Percentiles rank a stretch among this genome's conserved stretches.
Conservation (phyloP, 2,329 filamentous ascomycete genomes). For the Aspergillus fischeri region DNA sequence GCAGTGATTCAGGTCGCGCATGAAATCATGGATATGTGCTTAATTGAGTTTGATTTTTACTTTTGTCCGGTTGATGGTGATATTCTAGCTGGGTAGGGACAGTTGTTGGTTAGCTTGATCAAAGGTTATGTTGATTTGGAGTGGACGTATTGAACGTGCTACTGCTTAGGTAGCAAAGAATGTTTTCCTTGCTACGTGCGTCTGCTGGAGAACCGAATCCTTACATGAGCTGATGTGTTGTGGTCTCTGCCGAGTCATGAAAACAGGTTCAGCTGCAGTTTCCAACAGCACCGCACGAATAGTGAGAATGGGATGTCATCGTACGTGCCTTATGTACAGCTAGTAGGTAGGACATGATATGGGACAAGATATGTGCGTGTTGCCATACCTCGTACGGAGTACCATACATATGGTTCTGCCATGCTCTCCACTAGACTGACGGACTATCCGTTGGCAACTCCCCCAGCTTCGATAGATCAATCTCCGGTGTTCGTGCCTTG, state of each 20-base stretch:
- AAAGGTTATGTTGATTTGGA: neutral
- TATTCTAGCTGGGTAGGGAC: neutral
- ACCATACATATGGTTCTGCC: neutral
- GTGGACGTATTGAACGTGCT: too few species aligned
- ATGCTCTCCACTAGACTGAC: neutral
- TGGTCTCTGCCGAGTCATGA: neutral
- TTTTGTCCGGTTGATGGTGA: neutral
- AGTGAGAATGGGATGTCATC: neutral
- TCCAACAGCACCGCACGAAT: too few species aligned
- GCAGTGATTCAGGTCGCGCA: neutral
- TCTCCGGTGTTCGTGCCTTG: conserved; percentile 20
- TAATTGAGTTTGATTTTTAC: neutral
- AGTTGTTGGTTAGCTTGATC: neutral
- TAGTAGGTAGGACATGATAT: neutral
- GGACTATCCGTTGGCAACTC: neutral
- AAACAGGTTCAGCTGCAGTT: neutral
- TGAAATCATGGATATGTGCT: neutral
- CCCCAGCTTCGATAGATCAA: conserved; percentile 17
- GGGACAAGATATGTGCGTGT: neutral
- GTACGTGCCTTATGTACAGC: neutral
- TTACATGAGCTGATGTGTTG: neutral
- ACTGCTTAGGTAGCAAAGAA: neutral
- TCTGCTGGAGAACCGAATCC: neutral
- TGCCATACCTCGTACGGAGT: neutral
- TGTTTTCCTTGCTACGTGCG: neutral